These are phyloP conservation scores for Paramecium sexaurelia DNA, from an alignment of 73 alveolate species.

Conservation along the genomic window DNA sequence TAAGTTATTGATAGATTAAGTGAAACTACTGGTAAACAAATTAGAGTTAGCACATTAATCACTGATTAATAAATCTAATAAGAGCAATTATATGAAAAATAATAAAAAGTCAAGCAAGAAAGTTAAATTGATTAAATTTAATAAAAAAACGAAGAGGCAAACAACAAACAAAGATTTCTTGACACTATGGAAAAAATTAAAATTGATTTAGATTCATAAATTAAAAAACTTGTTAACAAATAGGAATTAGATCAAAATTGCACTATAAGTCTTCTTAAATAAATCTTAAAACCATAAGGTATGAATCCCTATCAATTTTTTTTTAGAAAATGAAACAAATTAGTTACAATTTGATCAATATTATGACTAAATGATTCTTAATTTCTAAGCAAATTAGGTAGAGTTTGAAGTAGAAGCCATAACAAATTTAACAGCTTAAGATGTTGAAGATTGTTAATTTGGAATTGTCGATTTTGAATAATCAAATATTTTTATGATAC, in stretches of 20 bases:
- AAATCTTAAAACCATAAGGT: constrained; percentile 33
- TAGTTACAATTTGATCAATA: background rate
- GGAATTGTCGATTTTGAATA: constrained; percentile 47
- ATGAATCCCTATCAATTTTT: background rate
- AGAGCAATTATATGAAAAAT: constrained; percentile 3
- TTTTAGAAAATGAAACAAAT: background rate
- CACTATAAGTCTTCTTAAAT: background rate
- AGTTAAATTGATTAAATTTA: background rate
- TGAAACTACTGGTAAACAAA: constrained; percentile 1
- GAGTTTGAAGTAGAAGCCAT: constrained; percentile 58
- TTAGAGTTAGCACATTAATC: constrained; percentile 26
- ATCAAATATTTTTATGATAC: background rate
- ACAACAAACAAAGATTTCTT: background rate
- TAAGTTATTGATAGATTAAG: constrained; percentile 16
- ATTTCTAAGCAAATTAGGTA: constrained; percentile 7
- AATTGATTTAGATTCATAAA: background rate
- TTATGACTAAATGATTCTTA: constrained; percentile 10
- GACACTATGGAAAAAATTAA: constrained; percentile 37
- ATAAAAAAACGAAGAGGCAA: constrained; percentile 15
- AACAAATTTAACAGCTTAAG: background rate
- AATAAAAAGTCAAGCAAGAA: constrained; percentile 28
- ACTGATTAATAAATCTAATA: constrained; percentile 1
- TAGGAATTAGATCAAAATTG: background rate
- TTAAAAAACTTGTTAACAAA: background rate
- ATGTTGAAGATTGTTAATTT: constrained; percentile 49